These are phyloP conservation scores for Apiotrichum porosum DNA, from an alignment of 1,284 basidiomycete species.

Conservation along the genomic window DNA sequence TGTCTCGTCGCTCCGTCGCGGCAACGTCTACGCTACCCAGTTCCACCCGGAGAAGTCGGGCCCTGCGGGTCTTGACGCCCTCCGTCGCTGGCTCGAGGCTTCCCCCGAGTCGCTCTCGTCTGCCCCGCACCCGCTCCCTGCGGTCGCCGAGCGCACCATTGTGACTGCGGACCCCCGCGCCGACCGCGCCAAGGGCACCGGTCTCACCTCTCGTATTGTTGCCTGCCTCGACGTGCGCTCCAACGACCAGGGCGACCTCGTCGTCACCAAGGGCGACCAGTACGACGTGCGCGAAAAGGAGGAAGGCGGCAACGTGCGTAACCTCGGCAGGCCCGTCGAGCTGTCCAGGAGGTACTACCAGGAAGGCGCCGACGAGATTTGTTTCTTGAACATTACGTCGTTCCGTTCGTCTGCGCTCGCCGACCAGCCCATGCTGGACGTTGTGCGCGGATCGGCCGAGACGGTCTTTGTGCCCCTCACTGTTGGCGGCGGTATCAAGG, in stretches of 20 bases:
- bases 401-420: conserved; percentile 92
- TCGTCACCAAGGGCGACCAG: conserved; percentile 99
- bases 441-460: conserved; percentile 84
- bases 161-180: conserved; percentile 11
- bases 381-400: conserved; percentile 98
- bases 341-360: conserved; percentile 82
- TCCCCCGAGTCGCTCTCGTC: conserved; percentile 35
- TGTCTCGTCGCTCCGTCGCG: conserved; percentile 73
- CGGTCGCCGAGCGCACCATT: background rate
- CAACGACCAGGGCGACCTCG: conserved; percentile 93
- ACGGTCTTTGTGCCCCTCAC: conserved; percentile 96
- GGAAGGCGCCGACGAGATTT: conserved; percentile 92
- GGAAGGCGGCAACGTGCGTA: conserved; percentile 75
- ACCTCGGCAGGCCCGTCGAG: conserved; percentile 95
- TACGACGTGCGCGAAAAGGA: conserved; percentile 92
- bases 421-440: conserved; percentile 97
- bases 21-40: conserved; percentile 89
- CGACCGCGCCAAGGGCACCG: conserved; percentile 51
- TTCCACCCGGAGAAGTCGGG: conserved; percentile 99
- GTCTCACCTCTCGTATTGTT: conserved; percentile 87
- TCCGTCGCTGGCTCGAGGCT: conserved; percentile 75
- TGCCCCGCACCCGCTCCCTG: conserved; percentile 13
- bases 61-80: conserved; percentile 74
- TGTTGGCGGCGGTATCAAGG: conserved; percentile 97
- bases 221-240: conserved; percentile 97